These are phyloP conservation scores for Rostrohypoxylon terebratum DNA, from an alignment of 495 filamentous ascomycete genomes.

Conservation along the genomic window DNA sequence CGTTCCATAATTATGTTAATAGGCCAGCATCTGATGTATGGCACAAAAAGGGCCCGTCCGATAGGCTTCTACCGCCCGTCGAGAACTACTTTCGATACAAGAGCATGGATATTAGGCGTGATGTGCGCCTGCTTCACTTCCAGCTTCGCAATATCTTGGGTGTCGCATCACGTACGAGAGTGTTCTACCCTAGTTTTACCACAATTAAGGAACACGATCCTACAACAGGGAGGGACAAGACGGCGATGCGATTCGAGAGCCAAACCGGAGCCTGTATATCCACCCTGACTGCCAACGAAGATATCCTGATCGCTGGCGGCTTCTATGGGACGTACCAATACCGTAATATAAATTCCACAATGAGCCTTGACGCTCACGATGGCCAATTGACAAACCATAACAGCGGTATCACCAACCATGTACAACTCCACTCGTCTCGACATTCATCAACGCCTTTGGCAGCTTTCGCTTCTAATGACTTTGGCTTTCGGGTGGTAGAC, in stretches of 20 bases:
- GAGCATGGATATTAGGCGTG: slow-evolving; percentile 73
- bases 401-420: slow-evolving; percentile 89
- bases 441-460: slow-evolving; percentile 70
- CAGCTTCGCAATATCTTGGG: slow-evolving; percentile 89
- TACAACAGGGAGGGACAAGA: slow-evolving; percentile 56
- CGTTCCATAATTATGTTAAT: slow-evolving; percentile 71
- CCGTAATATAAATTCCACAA: slow-evolving; percentile 62
- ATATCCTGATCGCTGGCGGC: slow-evolving; percentile 80
- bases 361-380: slow-evolving; percentile 58
- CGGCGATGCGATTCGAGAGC: slow-evolving; percentile 72
- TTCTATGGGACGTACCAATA: slow-evolving; percentile 86
- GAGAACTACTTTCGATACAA: slow-evolving; percentile 77
- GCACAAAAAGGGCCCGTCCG: slow-evolving; percentile 50
- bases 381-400: slow-evolving; percentile 74
- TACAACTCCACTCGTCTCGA: slow-evolving; percentile 74
- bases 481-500: slow-evolving; percentile 79
- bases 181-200: slow-evolving; percentile 77
- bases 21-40: slow-evolving; percentile 51
- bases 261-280: slow-evolving; percentile 69
- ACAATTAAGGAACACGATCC: slow-evolving; percentile 69
- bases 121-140: slow-evolving; percentile 80
- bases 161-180: slow-evolving; percentile 75
- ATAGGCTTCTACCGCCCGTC: slow-evolving; percentile 53
- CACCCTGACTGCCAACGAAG: slow-evolving; percentile 74
- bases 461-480: slow-evolving; percentile 88